Evolutionary conservation across 805 yeast genomes (phyloP), one percentile per base, ranked within the genome.

Genomic region (Metschnikowia reukaufii): DNA sequence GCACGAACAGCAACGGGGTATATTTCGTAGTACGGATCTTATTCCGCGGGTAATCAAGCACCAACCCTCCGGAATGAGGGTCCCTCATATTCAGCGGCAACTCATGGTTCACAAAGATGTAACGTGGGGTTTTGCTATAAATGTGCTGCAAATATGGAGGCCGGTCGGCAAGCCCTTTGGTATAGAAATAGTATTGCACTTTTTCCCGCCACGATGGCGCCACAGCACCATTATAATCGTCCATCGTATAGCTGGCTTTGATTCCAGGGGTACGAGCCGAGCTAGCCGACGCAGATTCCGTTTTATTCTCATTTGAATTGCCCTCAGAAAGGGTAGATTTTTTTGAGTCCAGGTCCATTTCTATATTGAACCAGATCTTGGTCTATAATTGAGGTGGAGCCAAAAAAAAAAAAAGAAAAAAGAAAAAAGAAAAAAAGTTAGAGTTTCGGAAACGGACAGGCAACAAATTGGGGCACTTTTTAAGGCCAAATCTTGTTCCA

Each of bases 21-120:
- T 92, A 92, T 70, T 89, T 92, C 2, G 99, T 89, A 0, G 98
- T 90, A 71, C 97, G 82, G 56, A 94, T 88, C 65, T 94, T 91
- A 72, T 92, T 92, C 59, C 97, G 78, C 9, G 95, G 82, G 61
- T 86, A 92, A n/a, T 66, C 62, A 0, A 74, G 72, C 16, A 59
- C 61, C 1, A 92, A 87, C 31, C 78, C 75, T 12, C 85, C 84
- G 1, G 71, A 82, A 76, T 64, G 60, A 2, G 81, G 82, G 47
- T 76, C 70, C 6, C 56, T 53, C 65, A 70, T 68, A 17, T 68
- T 62, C 5, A 60, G 63, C 1, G 86, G 85, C 34, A 81, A 62
- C 6, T 69, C 72, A 48, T 70, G 61, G 58, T 81, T 80, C 52
- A 77, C 78, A 55, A 64, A 81, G 23, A 82, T 66, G 21, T 65